Percentiles rank a stretch among this genome's conserved stretches.
Evolutionary conservation across 2,329 filamentous ascomycete genomes (phyloP).

Genomic region (Aspergillus flavus): DNA sequence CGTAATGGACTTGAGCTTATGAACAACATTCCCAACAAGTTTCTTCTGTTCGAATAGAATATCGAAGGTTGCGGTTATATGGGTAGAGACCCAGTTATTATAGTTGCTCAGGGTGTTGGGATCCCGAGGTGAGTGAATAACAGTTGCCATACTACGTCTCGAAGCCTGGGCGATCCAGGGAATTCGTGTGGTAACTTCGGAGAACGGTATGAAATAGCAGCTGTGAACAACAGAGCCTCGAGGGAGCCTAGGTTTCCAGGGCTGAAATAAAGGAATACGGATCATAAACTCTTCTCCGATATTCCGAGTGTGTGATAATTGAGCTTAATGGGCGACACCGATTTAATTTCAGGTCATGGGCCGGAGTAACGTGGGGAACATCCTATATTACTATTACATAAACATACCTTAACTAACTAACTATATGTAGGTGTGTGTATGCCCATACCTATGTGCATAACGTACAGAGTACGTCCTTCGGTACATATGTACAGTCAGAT

Average conservation of each 20-base stretch:
- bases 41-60: conserved; percentile 82
- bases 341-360: not conserved
- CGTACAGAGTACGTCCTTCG: not conserved
- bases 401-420: not conserved
- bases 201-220: not conserved
- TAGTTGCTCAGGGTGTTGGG: conserved; percentile 93
- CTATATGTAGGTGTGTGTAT: too few species aligned
- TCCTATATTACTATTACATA: not conserved
- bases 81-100: conserved; percentile 79
- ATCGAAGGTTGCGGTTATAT: conserved; percentile 78
- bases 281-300: conserved; percentile 4
- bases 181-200: conserved; percentile 8
- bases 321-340: not conserved
- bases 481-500: not conserved
- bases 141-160: conserved; percentile 41
- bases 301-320: not conserved
- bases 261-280: not conserved
- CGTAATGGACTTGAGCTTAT: conserved; percentile 76
- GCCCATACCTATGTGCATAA: not conserved
- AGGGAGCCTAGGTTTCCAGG: conserved; percentile 10
- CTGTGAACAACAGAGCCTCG: conserved; percentile 5
- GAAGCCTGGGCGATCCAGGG: conserved; percentile 9
- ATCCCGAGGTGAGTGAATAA: conserved; percentile 63
- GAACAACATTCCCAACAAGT: conserved; percentile 73
- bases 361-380: not conserved